These are phyloP conservation scores for Coccomyxa subellipsoidea DNA, from an alignment of 163 green algal species.

Conservation along the genomic window DNA sequence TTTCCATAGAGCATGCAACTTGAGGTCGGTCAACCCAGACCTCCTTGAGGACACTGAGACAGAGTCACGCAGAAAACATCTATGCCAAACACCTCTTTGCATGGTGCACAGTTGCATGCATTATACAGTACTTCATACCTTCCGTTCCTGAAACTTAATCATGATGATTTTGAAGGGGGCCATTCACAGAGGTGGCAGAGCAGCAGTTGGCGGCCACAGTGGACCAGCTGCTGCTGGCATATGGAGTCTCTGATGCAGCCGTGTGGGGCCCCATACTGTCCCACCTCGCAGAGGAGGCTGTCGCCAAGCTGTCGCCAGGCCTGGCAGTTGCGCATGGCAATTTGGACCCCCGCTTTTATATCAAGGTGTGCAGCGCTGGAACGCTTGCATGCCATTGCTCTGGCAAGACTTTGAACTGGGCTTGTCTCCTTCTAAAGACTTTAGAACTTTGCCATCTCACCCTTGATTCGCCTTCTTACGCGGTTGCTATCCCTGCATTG, in stretches of 20 bases:
- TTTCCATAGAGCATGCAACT: no score
- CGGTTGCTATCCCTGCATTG: no score
- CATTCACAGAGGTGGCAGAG: conserved; percentile 44
- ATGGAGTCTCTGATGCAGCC: conserved; percentile 40
- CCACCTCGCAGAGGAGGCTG: conserved; percentile 59
- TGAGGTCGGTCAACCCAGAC: no score
- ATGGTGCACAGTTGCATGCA: no score
- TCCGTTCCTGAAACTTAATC: background rate
- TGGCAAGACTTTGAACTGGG: no score
- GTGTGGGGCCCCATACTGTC: conserved; percentile 59
- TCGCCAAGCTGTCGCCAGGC: conserved; percentile 42
- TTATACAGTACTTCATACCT: no score
- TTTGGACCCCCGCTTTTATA: conserved; percentile 64
- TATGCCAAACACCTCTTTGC: no score
- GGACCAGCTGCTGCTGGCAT: conserved; percentile 60
- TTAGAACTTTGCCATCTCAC: no score
- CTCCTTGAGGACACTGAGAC: no score
- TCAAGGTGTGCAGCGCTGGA: conserved; percentile 64
- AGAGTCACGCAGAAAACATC: no score
- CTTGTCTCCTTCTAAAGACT: no score
- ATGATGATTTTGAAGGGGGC: background rate
- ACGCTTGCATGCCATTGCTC: background rate
- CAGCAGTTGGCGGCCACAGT: conserved; percentile 66
- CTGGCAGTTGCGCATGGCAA: conserved; percentile 39
- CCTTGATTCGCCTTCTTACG: no score